Conservation (phyloP, 2,329 filamentous ascomycete genomes). For the Pseudocercospora cruenta region DNA sequence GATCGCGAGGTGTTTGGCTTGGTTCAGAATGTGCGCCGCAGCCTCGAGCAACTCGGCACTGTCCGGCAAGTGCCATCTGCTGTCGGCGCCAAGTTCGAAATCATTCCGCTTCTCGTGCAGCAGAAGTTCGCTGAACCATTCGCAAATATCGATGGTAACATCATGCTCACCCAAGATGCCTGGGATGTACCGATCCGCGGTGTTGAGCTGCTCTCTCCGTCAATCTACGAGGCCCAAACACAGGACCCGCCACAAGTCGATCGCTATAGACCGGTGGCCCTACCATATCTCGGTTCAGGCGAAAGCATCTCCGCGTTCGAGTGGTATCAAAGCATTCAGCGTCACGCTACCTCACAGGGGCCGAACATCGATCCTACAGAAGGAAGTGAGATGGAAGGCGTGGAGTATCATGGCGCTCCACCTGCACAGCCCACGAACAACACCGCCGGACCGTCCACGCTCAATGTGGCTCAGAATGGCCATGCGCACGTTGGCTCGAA, state of each 20-base stretch:
- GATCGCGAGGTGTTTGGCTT: background rate
- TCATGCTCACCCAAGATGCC: background rate
- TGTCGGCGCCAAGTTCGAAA: background rate
- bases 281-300: no score
- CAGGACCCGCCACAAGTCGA: no score
- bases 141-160: background rate
- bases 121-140: background rate
- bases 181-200: background rate
- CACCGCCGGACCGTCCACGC: no score
- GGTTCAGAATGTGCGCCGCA: no score
- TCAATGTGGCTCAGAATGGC: no score
- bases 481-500: no score
- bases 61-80: background rate
- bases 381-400: no score
- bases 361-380: background rate
- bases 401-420: no score
- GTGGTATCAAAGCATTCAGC: background rate
- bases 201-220: background rate
- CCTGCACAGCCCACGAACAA: no score
- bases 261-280: no score
- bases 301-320: background rate
- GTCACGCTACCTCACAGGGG: background rate
- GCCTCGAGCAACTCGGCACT: background rate
- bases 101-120: background rate
- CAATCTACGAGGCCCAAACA: no score